Base-by-base conservation (phyloP, 108 stramenopile genomes). In the Pseudonitzschia delicatissima region DNA sequence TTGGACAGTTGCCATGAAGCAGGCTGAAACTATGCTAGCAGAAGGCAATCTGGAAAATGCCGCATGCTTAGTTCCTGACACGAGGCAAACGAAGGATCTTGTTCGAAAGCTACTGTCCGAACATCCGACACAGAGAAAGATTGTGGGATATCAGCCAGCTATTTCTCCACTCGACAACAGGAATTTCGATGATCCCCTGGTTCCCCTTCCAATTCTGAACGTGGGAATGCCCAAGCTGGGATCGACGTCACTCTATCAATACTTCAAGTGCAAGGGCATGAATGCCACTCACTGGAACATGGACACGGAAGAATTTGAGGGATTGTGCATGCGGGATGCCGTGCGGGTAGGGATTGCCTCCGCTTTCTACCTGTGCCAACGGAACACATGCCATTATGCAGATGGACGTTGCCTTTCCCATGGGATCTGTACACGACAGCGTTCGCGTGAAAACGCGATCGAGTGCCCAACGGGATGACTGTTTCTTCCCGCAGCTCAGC, bases 401-500 rank as follows among this genome's bases (percentile, higher is more conserved):
- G 31, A 58, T 58, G 57, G 57, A 58, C 31, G 29, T 33, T 12
- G 57, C 17, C 26, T 31, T 31, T 31, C 57, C 57, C 29, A 31
- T 58, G 9, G 50, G 50, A 0, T 25, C 18, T 51, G 50, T 11
- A 15, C 13, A 15, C 40, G 15, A 42, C 11, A 4, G 1, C 11
- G 20, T 18, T 9, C 0, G 50, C 20, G 20, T 51, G 50, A 18
- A 11, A n/a, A 17, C 27, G 12, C n/a, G n/a, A n/a, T n/a, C n/a
- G n/a, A 31, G 13, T 13, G 12, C 9, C 26, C 13, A 23, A 17
- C n/a, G 44, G 0, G 62, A 42, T 21, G 62, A 63, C 13, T 66
- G 64, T 66, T 33, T 63, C n/a, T 70, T 63, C 27, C 69, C 69
- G 0, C 69, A 70, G 40, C 12, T 70, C 7, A 18, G n/a, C 11